Base-by-base conservation (phyloP, 106 monocot species). In the Dendrobium huoshanense region DNA sequence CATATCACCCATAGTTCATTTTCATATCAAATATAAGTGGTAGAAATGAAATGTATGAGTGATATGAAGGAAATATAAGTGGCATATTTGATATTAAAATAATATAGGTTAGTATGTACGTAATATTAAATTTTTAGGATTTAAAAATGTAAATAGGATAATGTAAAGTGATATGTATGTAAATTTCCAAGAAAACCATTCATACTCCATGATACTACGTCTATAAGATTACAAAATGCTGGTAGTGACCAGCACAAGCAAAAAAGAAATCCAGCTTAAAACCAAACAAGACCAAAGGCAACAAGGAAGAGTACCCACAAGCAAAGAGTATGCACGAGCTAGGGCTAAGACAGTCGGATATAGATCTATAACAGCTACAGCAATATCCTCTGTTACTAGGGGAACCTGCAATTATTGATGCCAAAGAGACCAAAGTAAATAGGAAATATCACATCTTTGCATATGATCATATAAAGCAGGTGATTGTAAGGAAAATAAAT, bases 311-410 rank as follows among this genome's bases (percentile, higher is more conserved):
- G 17, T 72, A 84, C 91, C 83, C 61, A 96, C 96, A 55, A 88
- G 88, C 47, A 79, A 77, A 82, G 87, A 79, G 77, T 95, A 98
- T 20, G 87, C 95, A 55, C 76, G 45, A 84, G 82, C 94, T 70
- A 98, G 76, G 2, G 91, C 89, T 9, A 90, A 9, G 80, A 98
- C 49, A 73, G 95, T 93, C 40, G 98, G 98, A 73, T 92, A 95
- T 2, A 89, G 2, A 67, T 87, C 91, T 67, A 90, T 65, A 67
- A 98, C 98, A 80, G 91, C 87, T 33, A 92, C 84, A 16, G 98
- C 95, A 75, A 86, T 61, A 48, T 98, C 91, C 82, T 98, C 98
- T 20, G 98, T 98, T 54, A 98, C 95, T 81, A 90, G 89, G 24
- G 90, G 91, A 80, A 95, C 92, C 95, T 95, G 86, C 6, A 77